phyloP scores from a whole-genome alignment of 805 yeast genomes.

The Candida arabinofermentans region DNA sequence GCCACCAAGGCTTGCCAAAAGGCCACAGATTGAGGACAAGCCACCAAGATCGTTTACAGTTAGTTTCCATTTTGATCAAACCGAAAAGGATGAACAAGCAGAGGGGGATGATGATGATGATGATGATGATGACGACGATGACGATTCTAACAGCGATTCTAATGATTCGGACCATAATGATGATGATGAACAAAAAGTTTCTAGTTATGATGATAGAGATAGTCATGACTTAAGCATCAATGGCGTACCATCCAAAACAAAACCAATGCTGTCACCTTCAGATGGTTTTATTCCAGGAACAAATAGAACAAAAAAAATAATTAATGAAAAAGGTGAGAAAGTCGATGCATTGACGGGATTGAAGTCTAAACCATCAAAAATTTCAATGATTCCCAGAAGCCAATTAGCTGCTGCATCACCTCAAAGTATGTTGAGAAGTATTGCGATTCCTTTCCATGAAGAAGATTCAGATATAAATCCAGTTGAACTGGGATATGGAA shows the following conservation, averaged over 20 bases:
- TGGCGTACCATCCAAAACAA: neutral
- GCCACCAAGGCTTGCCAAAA: constrained; percentile 20
- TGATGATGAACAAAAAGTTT: too few relatives aligned
- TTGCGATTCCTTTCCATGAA: constrained; percentile 19
- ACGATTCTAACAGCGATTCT: too few relatives aligned
- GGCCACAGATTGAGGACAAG: constrained; percentile 26
- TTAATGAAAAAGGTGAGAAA: constrained; percentile 4
- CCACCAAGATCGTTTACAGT: constrained; percentile 32
- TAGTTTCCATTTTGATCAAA: constrained; percentile 19
- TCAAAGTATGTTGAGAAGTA: constrained; percentile 7
- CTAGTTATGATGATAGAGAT: too few relatives aligned
- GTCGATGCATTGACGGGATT: constrained; percentile 22
- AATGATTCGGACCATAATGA: too few relatives aligned
- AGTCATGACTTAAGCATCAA: too few relatives aligned
- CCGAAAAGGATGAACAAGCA: too few relatives aligned
- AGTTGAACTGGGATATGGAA: constrained; percentile 42
- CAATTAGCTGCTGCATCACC: constrained; percentile 1
- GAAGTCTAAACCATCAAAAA: constrained; percentile 3
- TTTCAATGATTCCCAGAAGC: constrained; percentile 11
- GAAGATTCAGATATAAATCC: constrained; percentile 13
- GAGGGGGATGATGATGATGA: constrained; percentile 10
- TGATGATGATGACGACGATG: constrained; percentile 5
- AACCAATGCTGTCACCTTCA: neutral
- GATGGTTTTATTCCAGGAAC: neutral
- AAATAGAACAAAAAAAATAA: neutral